Evolutionary conservation across 176 grass and related monocot species (phyloP), one percentile per base, ranked within the genome.

Genomic region (Canna indica): DNA sequence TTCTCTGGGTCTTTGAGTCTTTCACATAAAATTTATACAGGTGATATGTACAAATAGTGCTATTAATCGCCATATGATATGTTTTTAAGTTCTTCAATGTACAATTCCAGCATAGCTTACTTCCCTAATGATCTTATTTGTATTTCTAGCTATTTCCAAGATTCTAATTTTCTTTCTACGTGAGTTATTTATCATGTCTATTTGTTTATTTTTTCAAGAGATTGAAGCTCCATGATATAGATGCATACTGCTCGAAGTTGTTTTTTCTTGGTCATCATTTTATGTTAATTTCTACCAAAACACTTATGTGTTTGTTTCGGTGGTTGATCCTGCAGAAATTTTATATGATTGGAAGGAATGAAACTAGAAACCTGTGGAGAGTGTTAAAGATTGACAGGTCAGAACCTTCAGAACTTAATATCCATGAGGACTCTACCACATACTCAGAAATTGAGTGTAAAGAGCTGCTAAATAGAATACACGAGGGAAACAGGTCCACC

Each of bases 391-490:
- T 76, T 47, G 73, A 66, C 50, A 76, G 73, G 44, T 76, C 29
- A 30, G 59, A 76, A 28, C 44, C 60, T 25, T 65, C 73, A 35
- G 44, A 76, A 25, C 60, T 76, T 42, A 76, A 65, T 38, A 66
- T 76, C 30, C 13, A 36, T 0, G 73, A 76, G 44, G 73, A 76
- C 17, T 65, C 73, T 12, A 76, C 59, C 39, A 50, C 18, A 26
- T 76, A 76, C 59, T 76, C 73, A 24, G 60, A 76, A 76, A 34
- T n/a, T 65, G 73, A 76, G 47, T 76, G 59, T 65, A 34, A 50
- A 48, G 73, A 76, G 22, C 44, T 76, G 73, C 41, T 76, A 42
- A 65, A 76, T 46, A 25, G 41, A 47, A 50, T 64, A 76, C 59
- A 66, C 66, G 59, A 47, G 41, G 73, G 41, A 48, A 76, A 76